These are phyloP conservation scores for Ustilago cynodontis DNA, from an alignment of 1,284 basidiomycete species.

Conservation along the genomic window DNA sequence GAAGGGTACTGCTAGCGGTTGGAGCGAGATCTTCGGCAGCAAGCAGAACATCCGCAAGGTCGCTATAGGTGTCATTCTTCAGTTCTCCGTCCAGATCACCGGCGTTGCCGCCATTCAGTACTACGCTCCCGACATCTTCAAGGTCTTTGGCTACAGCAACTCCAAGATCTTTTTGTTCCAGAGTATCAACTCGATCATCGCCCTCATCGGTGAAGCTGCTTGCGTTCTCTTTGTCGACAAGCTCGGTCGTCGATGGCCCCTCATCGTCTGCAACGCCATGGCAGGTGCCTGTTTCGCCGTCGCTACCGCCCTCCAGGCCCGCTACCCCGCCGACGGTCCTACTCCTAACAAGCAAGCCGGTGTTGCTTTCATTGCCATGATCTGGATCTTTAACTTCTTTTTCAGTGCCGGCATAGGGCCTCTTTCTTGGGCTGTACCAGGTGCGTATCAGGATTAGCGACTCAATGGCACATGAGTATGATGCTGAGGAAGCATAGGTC, in stretches of 20 bases:
- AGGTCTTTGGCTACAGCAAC: constrained; percentile 72
- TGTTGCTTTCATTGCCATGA: constrained; percentile 68
- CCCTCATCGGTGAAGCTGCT: constrained; percentile 75
- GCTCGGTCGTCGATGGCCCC: constrained; percentile 74
- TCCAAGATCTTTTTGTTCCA: constrained; percentile 75
- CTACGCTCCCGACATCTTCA: constrained; percentile 70
- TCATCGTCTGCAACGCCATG: constrained; percentile 75
- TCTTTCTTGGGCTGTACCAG: constrained; percentile 64
- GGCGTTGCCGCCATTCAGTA: constrained; percentile 74
- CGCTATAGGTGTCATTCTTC: constrained; percentile 71
- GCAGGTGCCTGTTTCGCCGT: constrained; percentile 75
- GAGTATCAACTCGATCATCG: constrained; percentile 76
- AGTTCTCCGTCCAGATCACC: constrained; percentile 73
- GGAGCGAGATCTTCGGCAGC: constrained; percentile 74
- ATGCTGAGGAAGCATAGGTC: too few relatives aligned
- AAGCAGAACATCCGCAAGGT: constrained; percentile 73
- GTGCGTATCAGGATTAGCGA: not conserved
- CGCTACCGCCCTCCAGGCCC: constrained; percentile 74
- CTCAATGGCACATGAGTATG: too few relatives aligned
- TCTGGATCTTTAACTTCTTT: constrained; percentile 75
- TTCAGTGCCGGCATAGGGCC: constrained; percentile 75
- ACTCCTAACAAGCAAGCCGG: constrained; percentile 31
- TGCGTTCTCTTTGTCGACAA: constrained; percentile 76
- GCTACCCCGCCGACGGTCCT: constrained; percentile 72
- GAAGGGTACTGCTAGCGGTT: constrained; percentile 55